Evolutionary conservation across 176 grass and related monocot species (phyloP), one percentile per base, ranked within the genome.

Genomic region (Hyparrhenia diplandra): DNA sequence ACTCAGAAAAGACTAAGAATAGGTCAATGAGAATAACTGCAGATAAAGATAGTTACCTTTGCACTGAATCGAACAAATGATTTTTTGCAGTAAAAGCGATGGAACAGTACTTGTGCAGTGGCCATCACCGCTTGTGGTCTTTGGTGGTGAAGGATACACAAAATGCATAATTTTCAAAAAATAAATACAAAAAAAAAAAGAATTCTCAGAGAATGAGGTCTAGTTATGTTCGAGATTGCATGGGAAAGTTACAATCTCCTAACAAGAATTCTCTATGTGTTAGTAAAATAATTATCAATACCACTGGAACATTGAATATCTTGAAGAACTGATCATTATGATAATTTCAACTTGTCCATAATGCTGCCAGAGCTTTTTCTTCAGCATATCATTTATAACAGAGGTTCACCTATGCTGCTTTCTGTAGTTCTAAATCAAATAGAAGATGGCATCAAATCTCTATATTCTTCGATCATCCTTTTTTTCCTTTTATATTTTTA

Each of bases 101-200:
- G 96, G 43, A 95, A 95, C n/a, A 99, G 64, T 57, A 99, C 92
- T 75, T 99, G 90, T 13, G 86, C 96, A 29, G 92, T 98, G 21
- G 90, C 96, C 96, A 98, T 95, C 68, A 98, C 96, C 16, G 86
- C 96, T 84, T 99, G 92, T 47, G 92, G 96, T 70, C 92, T 95
- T 87, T 76, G 47, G 32, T 32, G 31, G 65, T 87, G 70, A 94
- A 85, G 76, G 80, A 87, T 79, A 40, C 69, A n/a, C n/a, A n/a
- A 61, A 62, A 60, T 24, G 67, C 17, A 71, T 8, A 75, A 46
- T 69, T 63, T 67, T 4, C 6, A 58, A 31, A 8, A n/a, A 14
- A 17, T 13, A 27, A 29, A 2, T 20, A 27, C 23, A 43, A 55
- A 25, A 31, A 36, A 45, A 37, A 67, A 5, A 27, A 74, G 46